Base-by-base conservation (phyloP, 805 yeast genomes). In the Starmerella scarabaei region DNA sequence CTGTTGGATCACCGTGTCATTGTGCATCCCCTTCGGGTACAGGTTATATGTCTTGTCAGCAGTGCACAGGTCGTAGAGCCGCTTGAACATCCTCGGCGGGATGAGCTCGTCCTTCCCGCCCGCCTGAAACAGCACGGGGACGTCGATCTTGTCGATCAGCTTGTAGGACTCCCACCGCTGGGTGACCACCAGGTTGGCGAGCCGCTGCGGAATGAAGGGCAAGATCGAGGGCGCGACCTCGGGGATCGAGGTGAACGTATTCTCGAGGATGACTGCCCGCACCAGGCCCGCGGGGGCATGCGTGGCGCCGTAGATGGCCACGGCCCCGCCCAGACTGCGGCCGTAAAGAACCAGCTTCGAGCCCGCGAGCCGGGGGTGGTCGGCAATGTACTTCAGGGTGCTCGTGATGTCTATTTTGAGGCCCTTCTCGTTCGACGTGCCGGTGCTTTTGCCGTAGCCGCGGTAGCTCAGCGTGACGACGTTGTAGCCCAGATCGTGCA, bases 261-360 rank as follows among this genome's bases (percentile, higher is more conserved):
- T 88, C 53, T 88, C 98, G 27, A 88, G 58, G 2, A 91, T 69
- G 8, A 86, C 50, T 1, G 79, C 94, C 40, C 67, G 66, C 12
- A 83, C 63, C 23, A 65, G 43, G 1, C 59, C 51, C 51, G 68
- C 71, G 18, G 67, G 67, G 2, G 56, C 45, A 12, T 52, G 45
- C 2, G 83, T 67, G 0, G 91, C 85, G 38, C 84, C 70, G 60
- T 84, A 80, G 16, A 85, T 71, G 6, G 93, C 84, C 27, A 82
- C 94, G 0, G 97, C 98, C 3, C 97, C 97, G 27, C 98, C 98
- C 11, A 88, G 63, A 8, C 94, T 82, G 36, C 96, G 67, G 2
- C 97, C 97, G 55, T 85, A 85, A 8, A 85, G 64, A 1, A 83
- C 62, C 2, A 86, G 45, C 9, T 75, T 62, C 1, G 79, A 67